A percentile compares a stretch with the other conserved stretches of the same genome.
Conservation (phyloP, 495 filamentous ascomycete genomes). For the Letharia lupina region DNA sequence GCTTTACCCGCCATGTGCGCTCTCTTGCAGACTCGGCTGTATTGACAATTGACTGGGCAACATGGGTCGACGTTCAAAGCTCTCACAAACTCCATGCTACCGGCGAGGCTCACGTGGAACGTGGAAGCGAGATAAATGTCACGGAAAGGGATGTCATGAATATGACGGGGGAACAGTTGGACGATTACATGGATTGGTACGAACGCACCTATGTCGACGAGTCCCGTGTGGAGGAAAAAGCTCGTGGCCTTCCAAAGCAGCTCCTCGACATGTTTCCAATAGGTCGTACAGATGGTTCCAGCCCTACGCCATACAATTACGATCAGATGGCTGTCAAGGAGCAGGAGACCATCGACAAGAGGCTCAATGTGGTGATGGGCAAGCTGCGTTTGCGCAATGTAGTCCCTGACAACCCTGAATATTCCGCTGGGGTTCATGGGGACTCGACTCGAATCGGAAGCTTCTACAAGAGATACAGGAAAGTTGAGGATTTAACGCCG, state of each 20-base stretch:
- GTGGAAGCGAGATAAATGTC: constrained; percentile 42
- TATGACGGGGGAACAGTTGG: constrained; percentile 60
- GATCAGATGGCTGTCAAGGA: constrained; percentile 23
- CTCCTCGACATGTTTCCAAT: constrained; percentile 48
- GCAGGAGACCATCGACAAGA: constrained; percentile 26
- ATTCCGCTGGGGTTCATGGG: constrained; percentile 13
- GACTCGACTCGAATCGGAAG: constrained; percentile 41
- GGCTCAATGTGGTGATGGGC: constrained; percentile 35
- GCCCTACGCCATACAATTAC: constrained; percentile 17
- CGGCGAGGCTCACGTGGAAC: constrained; percentile 28
- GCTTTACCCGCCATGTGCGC: constrained; percentile 43
- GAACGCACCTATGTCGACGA: constrained; percentile 62
- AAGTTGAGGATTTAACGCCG: constrained; percentile 47
- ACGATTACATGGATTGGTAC: constrained; percentile 86
- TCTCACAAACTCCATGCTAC: constrained; percentile 31
- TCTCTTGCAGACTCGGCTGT: constrained; percentile 51
- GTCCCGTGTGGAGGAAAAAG: constrained; percentile 18
- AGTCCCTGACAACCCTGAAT: constrained; percentile 24
- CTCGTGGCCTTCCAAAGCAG: constrained; percentile 26
- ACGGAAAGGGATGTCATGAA: constrained; percentile 59
- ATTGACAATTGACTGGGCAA: constrained; percentile 58
- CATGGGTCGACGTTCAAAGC: constrained; percentile 54
- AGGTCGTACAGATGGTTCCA: constrained; percentile 22
- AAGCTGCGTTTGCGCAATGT: constrained; percentile 28
- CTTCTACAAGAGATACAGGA: constrained; percentile 50